Evolutionary conservation across 331 rosid genomes (phyloP).

Genomic region (Malus hybrid): DNA sequence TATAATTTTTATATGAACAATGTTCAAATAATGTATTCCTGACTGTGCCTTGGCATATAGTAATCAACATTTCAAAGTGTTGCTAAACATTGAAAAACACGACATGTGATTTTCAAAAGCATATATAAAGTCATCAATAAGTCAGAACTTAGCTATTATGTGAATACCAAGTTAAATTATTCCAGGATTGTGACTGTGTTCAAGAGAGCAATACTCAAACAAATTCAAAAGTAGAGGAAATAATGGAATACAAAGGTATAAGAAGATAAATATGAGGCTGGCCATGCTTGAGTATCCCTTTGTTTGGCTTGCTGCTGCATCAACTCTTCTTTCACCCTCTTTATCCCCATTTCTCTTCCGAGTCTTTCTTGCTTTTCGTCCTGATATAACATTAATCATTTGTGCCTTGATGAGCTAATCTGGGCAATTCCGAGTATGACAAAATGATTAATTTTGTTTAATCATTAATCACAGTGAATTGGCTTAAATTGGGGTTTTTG

Average conservation of each 20-base stretch:
- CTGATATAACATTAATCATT: no score
- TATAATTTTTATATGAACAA: neutral
- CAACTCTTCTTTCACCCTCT: constrained; percentile 65
- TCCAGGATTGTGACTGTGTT: neutral
- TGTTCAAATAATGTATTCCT: neutral
- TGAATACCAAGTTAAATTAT: constrained; percentile 7
- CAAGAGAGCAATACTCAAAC: neutral
- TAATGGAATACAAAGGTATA: neutral
- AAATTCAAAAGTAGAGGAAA: neutral
- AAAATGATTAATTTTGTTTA: no score
- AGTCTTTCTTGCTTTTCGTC: constrained; percentile 43
- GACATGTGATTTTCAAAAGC: neutral
- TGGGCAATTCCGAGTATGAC: no score
- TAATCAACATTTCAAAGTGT: neutral
- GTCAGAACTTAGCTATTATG: neutral
- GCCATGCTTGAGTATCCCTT: constrained; percentile 40
- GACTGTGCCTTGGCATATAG: neutral
- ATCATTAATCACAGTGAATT: no score
- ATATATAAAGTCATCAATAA: neutral
- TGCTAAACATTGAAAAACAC: neutral
- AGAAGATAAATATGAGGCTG: neutral
- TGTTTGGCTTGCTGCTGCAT: constrained; percentile 37
- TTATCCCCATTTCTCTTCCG: constrained; percentile 66
- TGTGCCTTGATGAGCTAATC: no score
- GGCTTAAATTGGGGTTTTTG: no score